These are phyloP conservation scores for Passiflora organensis DNA, from an alignment of 345 rosid species.

Conservation along the genomic window DNA sequence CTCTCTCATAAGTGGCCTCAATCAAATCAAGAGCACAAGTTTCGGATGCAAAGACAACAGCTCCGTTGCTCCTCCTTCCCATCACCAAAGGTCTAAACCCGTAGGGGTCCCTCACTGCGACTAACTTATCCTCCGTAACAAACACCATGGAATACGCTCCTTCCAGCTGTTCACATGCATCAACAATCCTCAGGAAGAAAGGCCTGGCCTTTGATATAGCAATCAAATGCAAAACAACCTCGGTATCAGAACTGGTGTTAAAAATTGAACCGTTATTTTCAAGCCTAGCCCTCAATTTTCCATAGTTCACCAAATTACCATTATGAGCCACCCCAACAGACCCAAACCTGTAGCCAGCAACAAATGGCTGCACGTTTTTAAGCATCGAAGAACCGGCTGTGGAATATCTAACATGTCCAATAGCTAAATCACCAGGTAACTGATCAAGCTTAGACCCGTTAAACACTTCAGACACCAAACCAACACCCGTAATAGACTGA, in stretches of 20 bases:
- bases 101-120: conserved; percentile 84
- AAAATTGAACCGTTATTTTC: conserved; percentile 91
- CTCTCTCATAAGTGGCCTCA: conserved; percentile 90
- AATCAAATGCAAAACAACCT: conserved; percentile 92
- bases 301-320: conserved; percentile 85
- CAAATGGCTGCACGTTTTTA: conserved; percentile 96
- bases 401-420: conserved; percentile 93
- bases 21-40: conserved; percentile 98
- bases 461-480: conserved; percentile 91
- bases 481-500: conserved; percentile 87
- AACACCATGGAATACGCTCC: conserved; percentile 98
- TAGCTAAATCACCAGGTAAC: conserved; percentile 76
- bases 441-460: conserved; percentile 77
- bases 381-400: conserved; percentile 95
- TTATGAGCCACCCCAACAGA: conserved; percentile 94
- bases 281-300: conserved; percentile 51
- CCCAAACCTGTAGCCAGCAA: conserved; percentile 84
- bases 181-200: conserved; percentile 81
- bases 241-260: conserved; percentile 92
- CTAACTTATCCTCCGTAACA: conserved; percentile 85
- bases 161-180: conserved; percentile 78
- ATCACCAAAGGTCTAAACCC: conserved; percentile 93
- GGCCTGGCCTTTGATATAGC: conserved; percentile 89
- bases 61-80: conserved; percentile 95
- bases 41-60: conserved; percentile 87